Conservation (phyloP, 2,329 filamentous ascomycete species). For the Fusarium lyarnte region DNA sequence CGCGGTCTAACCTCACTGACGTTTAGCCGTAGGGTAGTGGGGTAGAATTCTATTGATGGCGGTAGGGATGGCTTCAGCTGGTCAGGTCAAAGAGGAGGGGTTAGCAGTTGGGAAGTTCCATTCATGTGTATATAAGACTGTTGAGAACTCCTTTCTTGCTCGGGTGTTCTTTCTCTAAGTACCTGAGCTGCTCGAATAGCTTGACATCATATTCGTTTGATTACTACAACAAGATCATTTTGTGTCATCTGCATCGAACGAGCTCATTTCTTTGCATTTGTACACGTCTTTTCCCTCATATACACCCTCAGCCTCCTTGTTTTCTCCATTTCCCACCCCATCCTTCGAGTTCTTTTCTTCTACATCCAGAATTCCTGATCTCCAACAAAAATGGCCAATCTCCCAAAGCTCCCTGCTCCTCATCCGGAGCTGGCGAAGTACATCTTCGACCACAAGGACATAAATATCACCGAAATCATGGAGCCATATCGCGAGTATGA, state of each 20-base stretch:
- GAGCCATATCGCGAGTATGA: conserved; percentile 76
- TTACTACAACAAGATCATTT: neutral
- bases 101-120: neutral
- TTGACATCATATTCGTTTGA: neutral
- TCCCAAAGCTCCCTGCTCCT: conserved; percentile 59
- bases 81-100: neutral
- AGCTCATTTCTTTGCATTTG: neutral
- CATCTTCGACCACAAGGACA: conserved; percentile 63
- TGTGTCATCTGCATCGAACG: neutral
- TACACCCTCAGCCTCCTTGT: neutral
- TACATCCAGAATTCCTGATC: neutral
- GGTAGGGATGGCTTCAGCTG: conserved; percentile 27
- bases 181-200: neutral
- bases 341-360: neutral
- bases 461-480: conserved; percentile 66
- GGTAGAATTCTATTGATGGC: neutral
- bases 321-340: neutral
- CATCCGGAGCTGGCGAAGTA: conserved; percentile 60
- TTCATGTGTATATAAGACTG: conserved; percentile 35
- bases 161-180: neutral
- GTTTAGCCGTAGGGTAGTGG: conserved; percentile 17
- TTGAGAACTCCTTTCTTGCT: neutral
- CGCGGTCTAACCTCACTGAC: conserved; percentile 18
- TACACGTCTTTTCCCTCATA: neutral
- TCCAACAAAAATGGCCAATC: conserved; percentile 45